Evolutionary conservation across 2,329 filamentous ascomycete species (phyloP), one percentile per base, ranked within the genome.

Genomic region (Diplodia corticola): DNA sequence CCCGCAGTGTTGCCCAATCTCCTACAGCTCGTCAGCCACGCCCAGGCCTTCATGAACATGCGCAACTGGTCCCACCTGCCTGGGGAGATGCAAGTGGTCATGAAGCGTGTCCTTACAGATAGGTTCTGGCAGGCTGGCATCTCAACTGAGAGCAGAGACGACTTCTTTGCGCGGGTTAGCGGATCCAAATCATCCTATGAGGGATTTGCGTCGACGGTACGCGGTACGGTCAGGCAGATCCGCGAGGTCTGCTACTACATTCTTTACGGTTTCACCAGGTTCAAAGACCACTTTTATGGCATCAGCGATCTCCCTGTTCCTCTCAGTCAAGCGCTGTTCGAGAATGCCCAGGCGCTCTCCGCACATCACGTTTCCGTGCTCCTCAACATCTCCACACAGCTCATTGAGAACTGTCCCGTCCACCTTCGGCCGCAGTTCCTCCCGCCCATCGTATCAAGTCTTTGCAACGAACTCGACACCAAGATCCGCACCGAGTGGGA

Each of bases 41-140:
- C 94, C 0, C 94, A 98, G 79, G 91, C 92, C 1, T 93, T 96
- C 69, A 93, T 97, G 74, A 93, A 97, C 72, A 87, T 91, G 1
- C 83, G 86, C 22, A 96, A 93, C 73, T 99, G 95, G 94, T 83
- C 85, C 10, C 86, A 89, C 35, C 80, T 97, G 17, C 89, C 93
- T 1, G 76, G 82, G 12, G 92, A 96, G 49, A 89, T 96, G 83
- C 89, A 89, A 67, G 81, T 85, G 5, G 87, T 96, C 63, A 91
- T 98, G 46, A 86, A 88, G 50, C 87, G 91, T 24, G 92, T 98
- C 22, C 81, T 99, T 24, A 96, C 93, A 15, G 95, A 99, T 78
- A 86, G 95, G 26, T 99, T 99, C 77, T 99, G 95, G 95, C 95
- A 99, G 81, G 92, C 93, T 6, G 95, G 95, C 10, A 99, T 99